Percentiles rank a stretch among this genome's conserved stretches.
phyloP scores from a whole-genome alignment of 208 protist species.

The Trypanosoma scelopori region DNA sequence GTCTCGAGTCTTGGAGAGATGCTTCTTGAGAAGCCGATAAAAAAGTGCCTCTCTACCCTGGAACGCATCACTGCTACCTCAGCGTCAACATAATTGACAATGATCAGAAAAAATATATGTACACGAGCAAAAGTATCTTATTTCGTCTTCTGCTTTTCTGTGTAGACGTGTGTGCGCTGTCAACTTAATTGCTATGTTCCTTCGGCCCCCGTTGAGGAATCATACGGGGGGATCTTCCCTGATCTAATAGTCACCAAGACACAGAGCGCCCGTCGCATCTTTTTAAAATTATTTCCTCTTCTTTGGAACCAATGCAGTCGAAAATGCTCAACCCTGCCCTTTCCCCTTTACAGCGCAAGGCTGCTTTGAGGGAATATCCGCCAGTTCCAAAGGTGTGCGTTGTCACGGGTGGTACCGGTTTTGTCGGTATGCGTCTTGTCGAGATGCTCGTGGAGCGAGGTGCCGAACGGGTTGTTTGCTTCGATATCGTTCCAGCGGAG shows the following conservation, averaged over 20 bases:
- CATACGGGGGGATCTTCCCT: background rate
- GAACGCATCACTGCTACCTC: conserved; percentile 25
- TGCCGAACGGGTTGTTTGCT: conserved; percentile 86
- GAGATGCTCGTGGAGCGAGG: conserved; percentile 96
- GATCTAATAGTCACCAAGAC: background rate
- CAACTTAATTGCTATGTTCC: background rate
- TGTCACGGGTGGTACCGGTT: conserved; percentile 94
- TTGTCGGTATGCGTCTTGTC: conserved; percentile 93
- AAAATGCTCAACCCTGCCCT: conserved; percentile 59
- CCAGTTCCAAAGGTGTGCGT: conserved; percentile 86
- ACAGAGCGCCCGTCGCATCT: background rate
- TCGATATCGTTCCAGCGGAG: conserved; percentile 90
- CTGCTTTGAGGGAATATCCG: conserved; percentile 54
- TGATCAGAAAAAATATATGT: conserved; percentile 1
- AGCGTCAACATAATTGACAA: background rate
- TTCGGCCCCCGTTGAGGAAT: background rate
- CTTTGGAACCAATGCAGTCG: conserved; percentile 17
- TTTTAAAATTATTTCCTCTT: conserved; percentile 16
- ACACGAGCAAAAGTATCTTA: background rate
- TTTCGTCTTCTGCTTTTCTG: no score
- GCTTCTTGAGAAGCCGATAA: conserved; percentile 11
- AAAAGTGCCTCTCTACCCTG: conserved; percentile 21
- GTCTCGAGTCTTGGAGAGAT: conserved; percentile 27
- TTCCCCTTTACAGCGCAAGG: conserved; percentile 58
- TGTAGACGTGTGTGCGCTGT: no score